phyloP scores from a whole-genome alignment of 2,329 filamentous ascomycete species.

The Venturia effusa region DNA sequence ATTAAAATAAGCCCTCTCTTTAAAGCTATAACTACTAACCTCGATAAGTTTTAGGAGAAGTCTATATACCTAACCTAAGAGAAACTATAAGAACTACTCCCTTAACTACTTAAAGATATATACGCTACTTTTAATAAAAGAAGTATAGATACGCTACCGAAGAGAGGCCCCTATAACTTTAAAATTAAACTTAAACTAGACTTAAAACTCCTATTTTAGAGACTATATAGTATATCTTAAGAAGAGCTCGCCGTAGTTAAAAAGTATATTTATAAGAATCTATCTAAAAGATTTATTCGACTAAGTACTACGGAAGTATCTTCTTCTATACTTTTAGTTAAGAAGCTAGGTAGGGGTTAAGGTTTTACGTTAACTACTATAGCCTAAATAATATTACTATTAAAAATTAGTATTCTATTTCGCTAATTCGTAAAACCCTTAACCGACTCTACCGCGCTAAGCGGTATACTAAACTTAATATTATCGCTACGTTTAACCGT shows the following conservation, averaged over 20 bases:
- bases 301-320: not conserved
- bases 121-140: not conserved
- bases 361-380: conserved; percentile 7
- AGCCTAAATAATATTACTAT: conserved; percentile 9
- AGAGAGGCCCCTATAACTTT: not conserved
- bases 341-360: conserved; percentile 10
- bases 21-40: not conserved
- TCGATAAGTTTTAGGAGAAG: not conserved
- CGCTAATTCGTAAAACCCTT: no score
- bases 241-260: no score
- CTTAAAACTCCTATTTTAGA: not conserved
- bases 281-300: not conserved
- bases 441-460: not conserved
- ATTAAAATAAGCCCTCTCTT: not conserved
- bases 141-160: not conserved
- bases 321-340: not conserved
- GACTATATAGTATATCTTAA: not conserved
- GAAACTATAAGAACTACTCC: not conserved
- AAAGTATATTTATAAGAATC: not conserved
- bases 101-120: not conserved
- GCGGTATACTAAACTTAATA: not conserved
- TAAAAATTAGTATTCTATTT: conserved; percentile 9
- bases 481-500: conserved; percentile 19
- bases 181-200: not conserved
- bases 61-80: not conserved